Conservation (phyloP, 129 eudicot genomes). For the Mikania micrantha region DNA sequence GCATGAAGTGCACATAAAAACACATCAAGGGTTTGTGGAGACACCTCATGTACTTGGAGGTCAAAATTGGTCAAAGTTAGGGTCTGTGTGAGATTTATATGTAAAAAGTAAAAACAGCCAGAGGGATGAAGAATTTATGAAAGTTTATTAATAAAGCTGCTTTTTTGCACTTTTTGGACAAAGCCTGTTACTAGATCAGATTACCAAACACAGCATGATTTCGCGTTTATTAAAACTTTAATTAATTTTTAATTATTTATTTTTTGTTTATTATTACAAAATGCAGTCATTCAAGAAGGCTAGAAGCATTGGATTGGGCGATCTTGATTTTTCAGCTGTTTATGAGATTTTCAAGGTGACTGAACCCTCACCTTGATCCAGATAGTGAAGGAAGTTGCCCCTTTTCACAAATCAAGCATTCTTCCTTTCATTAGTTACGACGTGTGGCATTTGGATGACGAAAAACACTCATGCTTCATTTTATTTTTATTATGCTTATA, state of each 20-base stretch:
- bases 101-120: no score
- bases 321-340: slow-evolving; percentile 93
- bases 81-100: no score
- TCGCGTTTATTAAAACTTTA: neutral
- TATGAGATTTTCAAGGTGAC: slow-evolving; percentile 57
- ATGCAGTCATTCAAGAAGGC: slow-evolving; percentile 88
- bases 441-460: slow-evolving; percentile 11
- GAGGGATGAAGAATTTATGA: no score
- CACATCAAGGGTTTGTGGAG: no score
- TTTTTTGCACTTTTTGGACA: no score
- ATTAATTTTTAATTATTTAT: neutral
- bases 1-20: no score
- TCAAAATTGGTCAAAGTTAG: no score
- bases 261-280: neutral
- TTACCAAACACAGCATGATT: neutral
- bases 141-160: no score
- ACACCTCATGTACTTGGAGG: no score
- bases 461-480: slow-evolving; percentile 14
- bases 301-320: slow-evolving; percentile 82
- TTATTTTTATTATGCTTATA: neutral
- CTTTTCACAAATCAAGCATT: slow-evolving; percentile 11
- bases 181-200: neutral
- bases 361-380: slow-evolving; percentile 24
- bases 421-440: slow-evolving; percentile 14
- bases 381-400: slow-evolving; percentile 5